These are phyloP conservation scores for Neurospora sp. DNA, from an alignment of 2,329 filamentous ascomycete species.

Conservation along the genomic window DNA sequence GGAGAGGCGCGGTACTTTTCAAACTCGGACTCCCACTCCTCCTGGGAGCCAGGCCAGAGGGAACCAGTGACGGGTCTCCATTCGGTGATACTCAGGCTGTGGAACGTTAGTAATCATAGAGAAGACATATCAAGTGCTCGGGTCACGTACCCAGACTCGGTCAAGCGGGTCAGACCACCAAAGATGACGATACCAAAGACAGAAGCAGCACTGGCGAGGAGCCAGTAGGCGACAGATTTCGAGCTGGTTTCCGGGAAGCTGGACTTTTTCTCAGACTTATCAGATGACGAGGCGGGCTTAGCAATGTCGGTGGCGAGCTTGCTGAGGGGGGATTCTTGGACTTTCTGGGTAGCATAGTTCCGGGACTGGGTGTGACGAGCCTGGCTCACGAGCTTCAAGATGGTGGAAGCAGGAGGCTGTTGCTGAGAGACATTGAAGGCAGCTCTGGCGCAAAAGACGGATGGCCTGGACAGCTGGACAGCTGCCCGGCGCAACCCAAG, in stretches of 20 bases:
- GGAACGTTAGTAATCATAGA: background rate
- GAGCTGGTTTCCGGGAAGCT: constrained; percentile 53
- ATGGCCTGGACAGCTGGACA: constrained; percentile 19
- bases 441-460: constrained; percentile 32
- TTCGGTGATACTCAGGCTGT: constrained; percentile 92
- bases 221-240: constrained; percentile 81
- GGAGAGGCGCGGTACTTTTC: constrained; percentile 84
- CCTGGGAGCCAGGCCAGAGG: constrained; percentile 66
- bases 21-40: constrained; percentile 89
- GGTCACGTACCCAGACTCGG: constrained; percentile 71
- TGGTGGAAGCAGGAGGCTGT: constrained; percentile 3
- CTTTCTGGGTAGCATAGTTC: constrained; percentile 26
- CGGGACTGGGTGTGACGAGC: constrained; percentile 16
- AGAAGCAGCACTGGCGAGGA: constrained; percentile 80
- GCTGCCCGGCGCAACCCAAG: constrained; percentile 20
- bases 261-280: constrained; percentile 23
- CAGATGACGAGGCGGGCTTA: constrained; percentile 1
- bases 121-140: background rate
- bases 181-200: constrained; percentile 97
- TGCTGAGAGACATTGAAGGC: constrained; percentile 29
- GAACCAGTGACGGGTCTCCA: constrained; percentile 95
- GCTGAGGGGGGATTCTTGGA: constrained; percentile 19
- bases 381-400: constrained; percentile 19
- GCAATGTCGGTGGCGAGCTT: constrained; percentile 9
- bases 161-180: constrained; percentile 84